Percentiles rank a stretch among this genome's conserved stretches.
These are phyloP conservation scores for Geotrichum europaeum DNA, from an alignment of 1,139 yeast genomes.

Conservation along the genomic window DNA sequence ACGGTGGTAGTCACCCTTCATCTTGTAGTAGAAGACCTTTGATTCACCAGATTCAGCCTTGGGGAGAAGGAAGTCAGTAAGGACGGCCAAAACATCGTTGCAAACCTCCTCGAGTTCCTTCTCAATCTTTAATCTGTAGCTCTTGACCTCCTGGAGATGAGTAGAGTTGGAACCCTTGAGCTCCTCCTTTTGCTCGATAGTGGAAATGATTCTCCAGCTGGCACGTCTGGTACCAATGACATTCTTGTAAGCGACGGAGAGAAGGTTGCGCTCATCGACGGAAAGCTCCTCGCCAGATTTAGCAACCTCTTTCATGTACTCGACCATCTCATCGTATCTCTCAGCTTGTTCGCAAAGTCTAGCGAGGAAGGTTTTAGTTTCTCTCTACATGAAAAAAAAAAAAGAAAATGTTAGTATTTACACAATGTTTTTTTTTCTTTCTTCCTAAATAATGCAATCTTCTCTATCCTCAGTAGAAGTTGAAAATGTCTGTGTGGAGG, in stretches of 20 bases:
- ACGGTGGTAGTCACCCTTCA: slow-evolving; percentile 99
- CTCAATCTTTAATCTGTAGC: slow-evolving; percentile 92
- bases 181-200: slow-evolving; percentile 97
- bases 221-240: slow-evolving; percentile 99
- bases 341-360: slow-evolving; percentile 99
- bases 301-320: slow-evolving; percentile 96
- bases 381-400: slow-evolving; percentile 47
- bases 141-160: slow-evolving; percentile 67
- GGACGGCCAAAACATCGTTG: slow-evolving; percentile 84
- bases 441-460: no score
- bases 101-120: slow-evolving; percentile 88
- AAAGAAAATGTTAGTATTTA: slow-evolving; percentile 36
- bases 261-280: slow-evolving; percentile 94
- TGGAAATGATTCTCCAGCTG: slow-evolving; percentile 97
- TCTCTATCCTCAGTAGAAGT: background rate
- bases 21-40: slow-evolving; percentile 95
- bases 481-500: background rate
- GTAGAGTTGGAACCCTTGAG: slow-evolving; percentile 72
- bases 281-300: slow-evolving; percentile 91
- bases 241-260: slow-evolving; percentile 96
- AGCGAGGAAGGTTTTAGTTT: slow-evolving; percentile 71
- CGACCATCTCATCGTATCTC: slow-evolving; percentile 95
- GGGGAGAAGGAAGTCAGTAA: slow-evolving; percentile 84
- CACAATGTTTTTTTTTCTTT: background rate
- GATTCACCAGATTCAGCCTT: slow-evolving; percentile 95